phyloP scores from a whole-genome alignment of 2,329 filamentous ascomycete species.

The Diaporthe caulivora region DNA sequence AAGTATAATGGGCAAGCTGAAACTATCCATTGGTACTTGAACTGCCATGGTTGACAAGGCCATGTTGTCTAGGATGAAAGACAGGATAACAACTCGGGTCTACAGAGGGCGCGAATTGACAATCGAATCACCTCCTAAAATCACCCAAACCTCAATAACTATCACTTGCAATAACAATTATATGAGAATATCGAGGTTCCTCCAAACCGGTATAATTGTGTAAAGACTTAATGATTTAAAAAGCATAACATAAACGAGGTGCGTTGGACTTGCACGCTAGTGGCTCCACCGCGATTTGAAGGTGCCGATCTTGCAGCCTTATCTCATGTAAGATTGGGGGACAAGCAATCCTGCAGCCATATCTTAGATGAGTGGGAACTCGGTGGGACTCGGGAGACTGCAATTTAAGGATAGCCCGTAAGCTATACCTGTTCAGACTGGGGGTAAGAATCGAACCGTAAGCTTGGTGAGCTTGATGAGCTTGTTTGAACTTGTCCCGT shows the following conservation, averaged over 20 bases:
- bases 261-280: not conserved
- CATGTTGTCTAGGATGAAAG: not conserved
- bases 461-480: no score
- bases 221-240: not conserved
- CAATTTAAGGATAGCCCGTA: not conserved
- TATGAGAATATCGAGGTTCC: not conserved
- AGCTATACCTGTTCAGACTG: not conserved
- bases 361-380: not conserved
- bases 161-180: not conserved
- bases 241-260: not conserved
- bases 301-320: not conserved
- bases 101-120: not conserved
- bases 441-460: no score
- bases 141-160: not conserved
- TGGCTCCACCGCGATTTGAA: not conserved
- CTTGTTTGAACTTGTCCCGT: no score
- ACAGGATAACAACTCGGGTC: not conserved
- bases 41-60: not conserved
- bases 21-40: not conserved
- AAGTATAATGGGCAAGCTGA: not conserved
- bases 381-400: not conserved
- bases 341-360: not conserved
- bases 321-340: not conserved
- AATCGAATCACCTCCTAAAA: not conserved
- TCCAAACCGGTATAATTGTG: not conserved